These are phyloP conservation scores for Coemansia sp. DNA, from an alignment of 192 early-diverging fungal genomes.

Conservation along the genomic window DNA sequence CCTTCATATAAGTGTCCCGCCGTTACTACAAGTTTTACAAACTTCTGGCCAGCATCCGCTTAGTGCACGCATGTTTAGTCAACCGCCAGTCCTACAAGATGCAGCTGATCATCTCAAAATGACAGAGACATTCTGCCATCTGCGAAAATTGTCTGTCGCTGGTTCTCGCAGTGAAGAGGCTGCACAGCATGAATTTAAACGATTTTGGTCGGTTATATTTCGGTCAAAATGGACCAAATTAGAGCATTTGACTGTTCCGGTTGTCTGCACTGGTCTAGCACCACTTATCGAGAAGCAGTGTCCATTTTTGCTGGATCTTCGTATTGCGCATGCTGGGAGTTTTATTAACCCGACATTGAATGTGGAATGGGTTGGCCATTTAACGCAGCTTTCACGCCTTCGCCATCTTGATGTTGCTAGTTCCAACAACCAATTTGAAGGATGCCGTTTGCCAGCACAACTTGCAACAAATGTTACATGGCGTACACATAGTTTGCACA, in stretches of 20 bases:
- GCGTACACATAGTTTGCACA: conserved; percentile 22
- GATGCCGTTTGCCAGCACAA: conserved; percentile 25
- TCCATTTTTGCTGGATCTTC: conserved; percentile 16
- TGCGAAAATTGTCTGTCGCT: conserved; percentile 19
- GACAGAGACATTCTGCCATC: neutral
- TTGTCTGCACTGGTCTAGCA: conserved; percentile 28
- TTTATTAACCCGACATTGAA: conserved; percentile 28
- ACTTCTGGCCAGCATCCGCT: conserved; percentile 39
- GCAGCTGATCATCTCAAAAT: neutral
- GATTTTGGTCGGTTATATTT: conserved; percentile 29
- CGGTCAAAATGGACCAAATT: conserved; percentile 16
- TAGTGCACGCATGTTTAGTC: conserved; percentile 33
- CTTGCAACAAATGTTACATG: conserved; percentile 25
- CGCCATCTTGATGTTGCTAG: conserved; percentile 42
- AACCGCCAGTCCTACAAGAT: neutral
- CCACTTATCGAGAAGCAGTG: conserved; percentile 23
- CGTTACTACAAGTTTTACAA: conserved; percentile 10
- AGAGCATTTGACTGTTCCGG: conserved; percentile 24
- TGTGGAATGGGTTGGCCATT: conserved; percentile 25
- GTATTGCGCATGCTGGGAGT: conserved; percentile 28
- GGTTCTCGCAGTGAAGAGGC: conserved; percentile 43
- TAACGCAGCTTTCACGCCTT: conserved; percentile 18
- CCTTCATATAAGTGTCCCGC: conserved; percentile 28
- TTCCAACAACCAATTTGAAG: conserved; percentile 50
- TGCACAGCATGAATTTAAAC: conserved; percentile 22